phyloP scores from a whole-genome alignment of 2,329 filamentous ascomycete genomes.

The Bipolaris oryzae region DNA sequence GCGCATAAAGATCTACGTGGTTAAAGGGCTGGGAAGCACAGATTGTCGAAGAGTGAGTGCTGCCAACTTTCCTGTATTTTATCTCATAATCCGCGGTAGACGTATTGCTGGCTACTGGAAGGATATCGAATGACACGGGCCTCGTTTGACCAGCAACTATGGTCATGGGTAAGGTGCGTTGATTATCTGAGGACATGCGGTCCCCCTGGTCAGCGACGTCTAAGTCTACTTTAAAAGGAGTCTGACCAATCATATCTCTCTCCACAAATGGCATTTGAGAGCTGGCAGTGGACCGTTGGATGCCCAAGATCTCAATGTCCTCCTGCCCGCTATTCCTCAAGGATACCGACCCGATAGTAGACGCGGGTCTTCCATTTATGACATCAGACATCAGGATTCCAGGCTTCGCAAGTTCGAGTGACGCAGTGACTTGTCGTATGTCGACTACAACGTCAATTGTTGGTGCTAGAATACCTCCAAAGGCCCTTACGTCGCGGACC shows the following conservation, averaged over 20 bases:
- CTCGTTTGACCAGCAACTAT: slow-evolving; percentile 51
- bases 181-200: background rate
- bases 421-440: slow-evolving; percentile 26
- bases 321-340: slow-evolving; percentile 54
- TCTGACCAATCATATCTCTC: slow-evolving; percentile 14
- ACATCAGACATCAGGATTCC: slow-evolving; percentile 58
- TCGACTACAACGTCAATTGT: slow-evolving; percentile 50
- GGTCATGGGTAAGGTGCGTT: slow-evolving; percentile 13
- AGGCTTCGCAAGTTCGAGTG: slow-evolving; percentile 42
- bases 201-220: slow-evolving; percentile 19
- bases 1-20: slow-evolving; percentile 43
- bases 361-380: slow-evolving; percentile 55
- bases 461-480: slow-evolving; percentile 59
- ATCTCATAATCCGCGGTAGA: slow-evolving; percentile 36
- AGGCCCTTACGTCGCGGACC: slow-evolving; percentile 62
- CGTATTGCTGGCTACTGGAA: slow-evolving; percentile 25
- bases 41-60: slow-evolving; percentile 21
- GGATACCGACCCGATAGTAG: slow-evolving; percentile 55
- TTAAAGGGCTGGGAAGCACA: slow-evolving; percentile 36
- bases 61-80: slow-evolving; percentile 29
- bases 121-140: slow-evolving; percentile 48
- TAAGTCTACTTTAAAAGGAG: slow-evolving; percentile 17
- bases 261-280: slow-evolving; percentile 11
- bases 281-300: slow-evolving; percentile 34
- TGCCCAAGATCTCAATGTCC: slow-evolving; percentile 44